Evolutionary conservation across 768 basidiomycete genomes (phyloP).

Genomic region (Cyclocybe aegerita): DNA sequence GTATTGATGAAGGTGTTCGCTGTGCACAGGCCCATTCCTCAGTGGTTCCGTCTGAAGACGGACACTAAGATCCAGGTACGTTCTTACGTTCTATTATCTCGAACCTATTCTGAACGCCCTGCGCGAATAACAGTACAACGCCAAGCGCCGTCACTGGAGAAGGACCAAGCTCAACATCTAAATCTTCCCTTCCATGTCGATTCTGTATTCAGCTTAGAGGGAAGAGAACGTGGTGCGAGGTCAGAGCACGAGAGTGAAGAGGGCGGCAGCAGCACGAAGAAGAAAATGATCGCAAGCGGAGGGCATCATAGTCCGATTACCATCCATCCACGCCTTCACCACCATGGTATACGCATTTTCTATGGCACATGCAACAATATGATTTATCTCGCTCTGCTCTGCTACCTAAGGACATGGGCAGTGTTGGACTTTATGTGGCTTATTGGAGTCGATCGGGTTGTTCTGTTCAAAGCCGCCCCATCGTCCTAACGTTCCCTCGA

Average conservation of each 20-base stretch:
- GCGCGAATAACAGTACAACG: slow-evolving; percentile 64
- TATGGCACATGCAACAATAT: slow-evolving; percentile 1
- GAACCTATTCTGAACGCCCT: not conserved
- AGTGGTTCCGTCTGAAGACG: slow-evolving; percentile 98
- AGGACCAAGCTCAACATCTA: slow-evolving; percentile 99
- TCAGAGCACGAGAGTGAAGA: slow-evolving; percentile 1
- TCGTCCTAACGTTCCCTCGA: no score
- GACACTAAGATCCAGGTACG: slow-evolving; percentile 91
- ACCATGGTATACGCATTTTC: not conserved
- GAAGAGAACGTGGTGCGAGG: slow-evolving; percentile 1
- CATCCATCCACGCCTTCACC: slow-evolving; percentile 5
- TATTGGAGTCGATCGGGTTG: not conserved
- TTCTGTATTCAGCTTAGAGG: slow-evolving; percentile 13
- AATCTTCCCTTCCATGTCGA: slow-evolving; percentile 16
- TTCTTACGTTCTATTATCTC: not conserved
- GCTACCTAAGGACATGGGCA: not conserved
- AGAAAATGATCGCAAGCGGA: slow-evolving; percentile 8
- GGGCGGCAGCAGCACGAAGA: slow-evolving; percentile 9
- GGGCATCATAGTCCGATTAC: slow-evolving; percentile 6
- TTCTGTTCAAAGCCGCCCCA: not conserved
- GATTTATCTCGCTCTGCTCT: not conserved
- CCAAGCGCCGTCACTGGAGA: slow-evolving; percentile 98
- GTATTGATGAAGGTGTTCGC: slow-evolving; percentile 5
- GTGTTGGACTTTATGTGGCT: not conserved
- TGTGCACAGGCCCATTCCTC: slow-evolving; percentile 84